phyloP scores from a whole-genome alignment of 495 filamentous ascomycete genomes.

The Penicillium malachiteum region DNA sequence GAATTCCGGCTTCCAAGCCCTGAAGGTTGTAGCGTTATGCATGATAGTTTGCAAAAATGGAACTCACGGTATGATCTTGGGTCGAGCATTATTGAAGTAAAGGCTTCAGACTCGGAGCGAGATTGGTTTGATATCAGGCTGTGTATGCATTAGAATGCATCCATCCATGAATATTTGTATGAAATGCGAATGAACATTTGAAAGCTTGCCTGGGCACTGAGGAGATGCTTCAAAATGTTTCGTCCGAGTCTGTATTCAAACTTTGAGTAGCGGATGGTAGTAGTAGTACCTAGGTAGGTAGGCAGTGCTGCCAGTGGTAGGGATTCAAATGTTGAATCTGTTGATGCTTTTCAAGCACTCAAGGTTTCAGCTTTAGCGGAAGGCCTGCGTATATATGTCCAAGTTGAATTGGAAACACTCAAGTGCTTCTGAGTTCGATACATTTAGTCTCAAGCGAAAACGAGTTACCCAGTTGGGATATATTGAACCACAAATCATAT shows the following conservation, averaged over 20 bases:
- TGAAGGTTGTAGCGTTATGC: too few species aligned
- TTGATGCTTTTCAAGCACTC: too few species aligned
- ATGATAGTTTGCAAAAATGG: not conserved
- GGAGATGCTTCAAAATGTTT: not conserved
- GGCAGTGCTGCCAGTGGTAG: too few species aligned
- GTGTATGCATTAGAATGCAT: not conserved
- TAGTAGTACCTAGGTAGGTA: not conserved
- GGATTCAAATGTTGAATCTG: not conserved
- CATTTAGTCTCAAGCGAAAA: slow-evolving; percentile 13
- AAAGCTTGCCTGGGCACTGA: too few species aligned
- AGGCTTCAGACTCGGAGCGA: not conserved
- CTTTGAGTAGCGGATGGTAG: not conserved
- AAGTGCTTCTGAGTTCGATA: too few species aligned
- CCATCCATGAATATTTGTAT: too few species aligned
- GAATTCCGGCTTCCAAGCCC: not conserved
- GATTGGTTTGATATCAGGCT: not conserved
- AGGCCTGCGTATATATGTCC: too few species aligned
- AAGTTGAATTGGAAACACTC: too few species aligned
- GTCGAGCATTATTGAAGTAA: slow-evolving; percentile 7
- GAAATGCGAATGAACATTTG: too few species aligned
- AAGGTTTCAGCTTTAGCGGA: too few species aligned
- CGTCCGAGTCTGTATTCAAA: not conserved
- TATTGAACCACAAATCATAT: not conserved
- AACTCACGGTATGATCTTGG: slow-evolving; percentile 17
- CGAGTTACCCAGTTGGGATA: slow-evolving; percentile 21